A percentile compares a stretch with the other conserved stretches of the same genome.
Conservation (phyloP, 495 filamentous ascomycete genomes). For the Penicillium daleae region DNA sequence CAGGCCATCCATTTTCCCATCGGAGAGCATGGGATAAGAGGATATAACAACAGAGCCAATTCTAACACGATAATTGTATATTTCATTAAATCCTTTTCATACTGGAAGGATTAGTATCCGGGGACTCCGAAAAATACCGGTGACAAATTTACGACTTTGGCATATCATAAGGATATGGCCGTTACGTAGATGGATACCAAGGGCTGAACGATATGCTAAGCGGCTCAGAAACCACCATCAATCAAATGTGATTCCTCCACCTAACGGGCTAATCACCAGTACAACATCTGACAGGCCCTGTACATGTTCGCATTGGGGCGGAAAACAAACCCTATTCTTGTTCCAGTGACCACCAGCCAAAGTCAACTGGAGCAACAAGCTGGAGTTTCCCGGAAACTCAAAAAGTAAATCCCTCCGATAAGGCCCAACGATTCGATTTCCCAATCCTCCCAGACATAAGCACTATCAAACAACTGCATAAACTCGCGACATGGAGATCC, state of each 20-base stretch:
- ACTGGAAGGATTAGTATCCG: neutral
- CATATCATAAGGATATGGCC: no score
- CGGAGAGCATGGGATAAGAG: neutral
- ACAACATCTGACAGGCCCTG: neutral
- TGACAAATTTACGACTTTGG: no score
- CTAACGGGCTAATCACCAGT: neutral
- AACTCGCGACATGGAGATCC: neutral
- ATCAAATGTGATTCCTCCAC: neutral
- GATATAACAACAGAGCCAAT: neutral
- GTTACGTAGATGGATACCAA: neutral
- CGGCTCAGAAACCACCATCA: neutral
- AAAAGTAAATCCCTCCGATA: constrained; percentile 3
- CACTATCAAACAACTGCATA: neutral
- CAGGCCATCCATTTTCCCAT: neutral
- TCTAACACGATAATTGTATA: neutral
- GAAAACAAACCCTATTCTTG: constrained; percentile 4
- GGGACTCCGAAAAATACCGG: neutral
- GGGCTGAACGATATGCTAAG: neutral
- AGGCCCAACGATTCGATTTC: neutral
- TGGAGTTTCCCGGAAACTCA: neutral
- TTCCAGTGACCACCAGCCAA: neutral
- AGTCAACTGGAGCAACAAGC: neutral
- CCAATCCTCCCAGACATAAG: neutral
- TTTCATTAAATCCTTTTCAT: no score
- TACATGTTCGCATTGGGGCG: neutral